phyloP scores from a whole-genome alignment of 2,329 filamentous ascomycete species.

The Cercospora sp. region DNA sequence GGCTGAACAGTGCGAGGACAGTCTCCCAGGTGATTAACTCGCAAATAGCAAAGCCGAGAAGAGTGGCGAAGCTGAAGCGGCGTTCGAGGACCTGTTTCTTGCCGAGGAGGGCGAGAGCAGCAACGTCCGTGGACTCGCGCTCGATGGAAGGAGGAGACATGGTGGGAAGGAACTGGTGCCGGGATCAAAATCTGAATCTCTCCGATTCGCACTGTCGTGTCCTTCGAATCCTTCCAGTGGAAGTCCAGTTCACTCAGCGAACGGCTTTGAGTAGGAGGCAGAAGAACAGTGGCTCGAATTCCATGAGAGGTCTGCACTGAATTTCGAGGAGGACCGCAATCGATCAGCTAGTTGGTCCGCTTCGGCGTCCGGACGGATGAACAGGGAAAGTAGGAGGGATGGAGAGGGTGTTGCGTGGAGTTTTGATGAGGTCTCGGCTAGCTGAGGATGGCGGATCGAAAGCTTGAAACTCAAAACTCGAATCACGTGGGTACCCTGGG shows the following conservation, averaged over 20 bases:
- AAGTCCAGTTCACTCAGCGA: constrained; percentile 18
- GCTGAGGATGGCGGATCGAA: constrained; percentile 4
- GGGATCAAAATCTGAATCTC: no score
- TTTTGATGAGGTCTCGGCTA: constrained; percentile 9
- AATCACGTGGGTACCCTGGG: background rate
- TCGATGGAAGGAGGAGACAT: constrained; percentile 26
- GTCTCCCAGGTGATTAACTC: constrained; percentile 52
- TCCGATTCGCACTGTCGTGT: background rate
- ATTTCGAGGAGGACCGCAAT: constrained; percentile 6
- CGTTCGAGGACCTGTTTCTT: constrained; percentile 51
- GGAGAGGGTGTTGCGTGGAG: background rate
- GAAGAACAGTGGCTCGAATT: constrained; percentile 38
- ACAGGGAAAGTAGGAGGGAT: background rate
- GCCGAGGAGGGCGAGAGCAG: constrained; percentile 45
- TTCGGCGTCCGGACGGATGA: background rate
- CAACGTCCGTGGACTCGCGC: constrained; percentile 37
- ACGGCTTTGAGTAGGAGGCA: constrained; percentile 39
- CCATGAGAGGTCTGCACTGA: constrained; percentile 30
- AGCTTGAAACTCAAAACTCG: background rate
- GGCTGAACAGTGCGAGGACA: constrained; percentile 47
- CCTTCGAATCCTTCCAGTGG: background rate
- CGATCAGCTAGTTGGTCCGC: background rate
- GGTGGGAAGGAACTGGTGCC: background rate
- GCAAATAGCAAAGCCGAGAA: constrained; percentile 49
- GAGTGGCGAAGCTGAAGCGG: constrained; percentile 46